A percentile compares a stretch with the other conserved stretches of the same genome.
phyloP scores from a whole-genome alignment of 805 yeast genomes.

The Wickerhamomyces silvicola region DNA sequence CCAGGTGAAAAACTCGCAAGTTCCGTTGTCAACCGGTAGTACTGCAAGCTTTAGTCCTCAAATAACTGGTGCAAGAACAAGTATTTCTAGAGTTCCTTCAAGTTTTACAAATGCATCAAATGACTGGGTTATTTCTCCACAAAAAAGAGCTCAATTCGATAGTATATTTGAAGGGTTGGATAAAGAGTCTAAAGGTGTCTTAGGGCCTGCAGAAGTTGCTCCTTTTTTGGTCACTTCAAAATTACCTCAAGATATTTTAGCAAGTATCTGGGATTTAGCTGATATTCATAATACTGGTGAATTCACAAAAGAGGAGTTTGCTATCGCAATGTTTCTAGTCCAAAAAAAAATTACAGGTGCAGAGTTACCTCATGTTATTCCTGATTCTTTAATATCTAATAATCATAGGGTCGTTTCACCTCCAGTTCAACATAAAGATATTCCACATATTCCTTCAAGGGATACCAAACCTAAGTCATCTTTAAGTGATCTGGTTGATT shows the following conservation, averaged over 20 bases:
- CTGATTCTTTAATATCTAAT: conserved; percentile 46
- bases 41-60: conserved; percentile 12
- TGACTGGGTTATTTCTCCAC: conserved; percentile 65
- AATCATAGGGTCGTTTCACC: conserved; percentile 15
- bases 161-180: conserved; percentile 75
- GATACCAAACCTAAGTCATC: conserved; percentile 42
- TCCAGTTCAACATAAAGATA: conserved; percentile 6
- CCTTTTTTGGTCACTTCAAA: conserved; percentile 84
- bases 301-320: conserved; percentile 76
- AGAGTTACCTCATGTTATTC: conserved; percentile 72
- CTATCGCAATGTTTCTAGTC: conserved; percentile 89
- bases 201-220: conserved; percentile 79
- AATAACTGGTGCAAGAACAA: conserved; percentile 17
- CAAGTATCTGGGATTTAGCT: conserved; percentile 90
- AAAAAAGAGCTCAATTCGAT: conserved; percentile 73
- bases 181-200: conserved; percentile 49
- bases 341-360: conserved; percentile 77
- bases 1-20: conserved; percentile 20
- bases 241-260: conserved; percentile 76
- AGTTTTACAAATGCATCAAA: conserved; percentile 30
- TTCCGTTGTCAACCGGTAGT: conserved; percentile 13
- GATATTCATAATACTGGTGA: conserved; percentile 83
- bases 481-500: conserved; percentile 58
- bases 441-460: conserved; percentile 30
- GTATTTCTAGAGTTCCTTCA: conserved; percentile 30